These are phyloP conservation scores for Saccharomycopsis schoenii DNA, from an alignment of 805 yeast genomes.

Conservation along the genomic window DNA sequence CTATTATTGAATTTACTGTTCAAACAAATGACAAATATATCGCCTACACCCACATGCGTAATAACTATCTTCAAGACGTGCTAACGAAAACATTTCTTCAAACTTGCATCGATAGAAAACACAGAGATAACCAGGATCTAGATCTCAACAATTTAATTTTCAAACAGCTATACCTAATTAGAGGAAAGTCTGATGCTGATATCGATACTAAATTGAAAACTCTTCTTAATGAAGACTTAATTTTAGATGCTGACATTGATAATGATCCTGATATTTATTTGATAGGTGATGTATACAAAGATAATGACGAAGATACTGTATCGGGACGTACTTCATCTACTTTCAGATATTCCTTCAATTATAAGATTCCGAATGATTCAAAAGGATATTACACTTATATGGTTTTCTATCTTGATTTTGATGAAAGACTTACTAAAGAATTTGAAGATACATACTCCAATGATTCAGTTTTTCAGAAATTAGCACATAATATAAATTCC, in stretches of 20 bases:
- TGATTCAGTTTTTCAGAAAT: conserved; percentile 10
- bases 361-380: conserved; percentile 9
- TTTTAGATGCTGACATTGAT: conserved; percentile 1
- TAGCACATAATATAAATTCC: not conserved
- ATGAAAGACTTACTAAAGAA: not conserved
- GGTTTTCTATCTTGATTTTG: conserved; percentile 8
- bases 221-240: not conserved
- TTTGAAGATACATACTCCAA: conserved; percentile 4
- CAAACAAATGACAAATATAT: conserved; percentile 15
- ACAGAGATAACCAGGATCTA: conserved; percentile 3
- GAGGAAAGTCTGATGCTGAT: conserved; percentile 10
- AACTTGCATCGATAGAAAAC: not conserved
- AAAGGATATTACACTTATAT: conserved; percentile 12
- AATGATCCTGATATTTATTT: conserved; percentile 10
- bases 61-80: not conserved
- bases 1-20: conserved; percentile 7
- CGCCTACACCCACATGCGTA: conserved; percentile 5
- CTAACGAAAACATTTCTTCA: not conserved
- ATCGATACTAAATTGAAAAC: conserved; percentile 10
- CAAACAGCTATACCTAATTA: conserved; percentile 11
- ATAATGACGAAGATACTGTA: conserved; percentile 9
- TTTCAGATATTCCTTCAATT: conserved; percentile 12
- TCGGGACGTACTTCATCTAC: conserved; percentile 4
- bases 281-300: conserved; percentile 17
- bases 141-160: conserved; percentile 13